Evolutionary conservation across 306 rosid genomes (phyloP).

Genomic region (Dryas drummondii): DNA sequence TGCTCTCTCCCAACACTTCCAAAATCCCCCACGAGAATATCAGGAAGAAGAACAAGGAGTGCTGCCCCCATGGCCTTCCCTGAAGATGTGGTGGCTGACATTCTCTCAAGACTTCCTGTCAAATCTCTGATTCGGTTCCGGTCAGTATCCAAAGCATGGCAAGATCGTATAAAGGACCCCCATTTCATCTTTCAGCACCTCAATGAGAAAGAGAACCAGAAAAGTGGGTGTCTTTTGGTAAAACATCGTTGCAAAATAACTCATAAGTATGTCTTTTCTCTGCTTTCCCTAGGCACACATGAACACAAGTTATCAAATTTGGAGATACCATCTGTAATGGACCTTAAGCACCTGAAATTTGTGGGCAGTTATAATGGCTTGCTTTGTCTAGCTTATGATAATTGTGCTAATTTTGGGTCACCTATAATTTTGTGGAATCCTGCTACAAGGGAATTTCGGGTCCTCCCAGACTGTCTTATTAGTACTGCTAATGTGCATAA

Average conservation of each 20-base stretch:
- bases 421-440: background rate
- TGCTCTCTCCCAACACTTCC: background rate
- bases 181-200: constrained; percentile 1
- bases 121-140: background rate
- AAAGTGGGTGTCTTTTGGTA: background rate
- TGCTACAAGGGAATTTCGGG: background rate
- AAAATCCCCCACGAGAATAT: background rate
- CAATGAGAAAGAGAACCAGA: background rate
- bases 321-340: background rate
- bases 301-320: background rate
- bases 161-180: background rate
- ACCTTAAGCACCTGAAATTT: background rate
- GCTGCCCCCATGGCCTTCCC: background rate
- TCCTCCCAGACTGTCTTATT: background rate
- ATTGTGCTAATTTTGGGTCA: background rate
- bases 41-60: background rate
- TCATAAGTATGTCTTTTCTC: constrained; percentile 1
- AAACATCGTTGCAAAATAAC: background rate
- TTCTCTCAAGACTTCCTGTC: background rate
- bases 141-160: background rate
- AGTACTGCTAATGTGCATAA: background rate
- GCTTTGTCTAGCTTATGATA: background rate
- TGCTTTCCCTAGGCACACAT: background rate
- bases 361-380: background rate
- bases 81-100: background rate